Evolutionary conservation across 1,284 basidiomycete genomes (phyloP).

Genomic region (Cystobasidium sp.): DNA sequence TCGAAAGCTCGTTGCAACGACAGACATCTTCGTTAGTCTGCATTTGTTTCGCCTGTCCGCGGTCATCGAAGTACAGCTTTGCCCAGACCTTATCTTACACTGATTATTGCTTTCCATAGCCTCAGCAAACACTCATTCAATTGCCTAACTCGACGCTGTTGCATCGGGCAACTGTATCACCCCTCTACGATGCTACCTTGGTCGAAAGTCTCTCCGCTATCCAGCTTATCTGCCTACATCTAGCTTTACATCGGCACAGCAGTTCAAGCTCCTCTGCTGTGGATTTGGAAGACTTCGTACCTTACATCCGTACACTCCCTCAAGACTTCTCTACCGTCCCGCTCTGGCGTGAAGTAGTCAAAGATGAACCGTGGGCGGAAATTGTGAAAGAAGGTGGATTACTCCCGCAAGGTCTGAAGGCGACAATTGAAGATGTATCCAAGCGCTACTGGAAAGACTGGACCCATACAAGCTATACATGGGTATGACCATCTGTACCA

Average conservation of each 20-base stretch:
- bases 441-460: constrained; percentile 48
- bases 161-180: constrained; percentile 21
- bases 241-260: constrained; percentile 37
- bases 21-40: constrained; percentile 27
- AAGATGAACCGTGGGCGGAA: constrained; percentile 4
- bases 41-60: not conserved
- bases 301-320: constrained; percentile 37
- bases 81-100: not conserved
- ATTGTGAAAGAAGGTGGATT: not conserved
- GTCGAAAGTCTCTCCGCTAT: constrained; percentile 41
- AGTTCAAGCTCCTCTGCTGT: not conserved
- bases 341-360: constrained; percentile 22
- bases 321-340: constrained; percentile 38
- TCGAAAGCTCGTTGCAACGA: constrained; percentile 29
- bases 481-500: constrained; percentile 36
- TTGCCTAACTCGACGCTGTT: constrained; percentile 25
- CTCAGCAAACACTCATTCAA: constrained; percentile 19
- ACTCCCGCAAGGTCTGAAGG: constrained; percentile 24
- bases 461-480: constrained; percentile 24
- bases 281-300: constrained; percentile 1
- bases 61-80: not conserved
- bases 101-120: not conserved
- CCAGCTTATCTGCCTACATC: constrained; percentile 48
- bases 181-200: constrained; percentile 21
- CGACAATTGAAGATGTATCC: constrained; percentile 39